Percentiles rank a stretch among this genome's conserved stretches.
Conservation (phyloP, 164 flowering plant genomes). For the Warburgia ugandensis region DNA sequence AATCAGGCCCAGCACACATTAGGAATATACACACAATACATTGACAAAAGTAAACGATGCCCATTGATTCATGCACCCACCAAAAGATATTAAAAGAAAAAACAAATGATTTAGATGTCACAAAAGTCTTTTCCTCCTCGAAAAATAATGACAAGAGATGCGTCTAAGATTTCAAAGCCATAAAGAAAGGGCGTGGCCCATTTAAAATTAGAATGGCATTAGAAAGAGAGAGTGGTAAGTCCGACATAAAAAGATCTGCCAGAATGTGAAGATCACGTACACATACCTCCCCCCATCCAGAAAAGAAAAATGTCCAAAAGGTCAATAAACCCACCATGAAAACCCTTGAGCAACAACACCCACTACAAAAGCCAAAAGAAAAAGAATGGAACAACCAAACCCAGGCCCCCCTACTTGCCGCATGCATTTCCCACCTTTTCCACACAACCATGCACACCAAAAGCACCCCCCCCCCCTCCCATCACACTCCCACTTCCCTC, state of each 20-base stretch:
- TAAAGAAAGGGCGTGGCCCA: background rate
- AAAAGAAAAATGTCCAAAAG: constrained; percentile 1
- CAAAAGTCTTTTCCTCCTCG: background rate
- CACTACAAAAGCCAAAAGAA: constrained; percentile 2
- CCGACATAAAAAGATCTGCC: constrained; percentile 3
- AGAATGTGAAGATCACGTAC: constrained; percentile 5
- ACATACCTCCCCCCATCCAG: constrained; percentile 4
- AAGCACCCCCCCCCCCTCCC: background rate
- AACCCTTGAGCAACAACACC: background rate
- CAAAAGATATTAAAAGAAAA: background rate
- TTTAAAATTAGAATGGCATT: background rate
- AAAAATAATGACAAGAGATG: background rate
- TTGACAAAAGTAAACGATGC: background rate
- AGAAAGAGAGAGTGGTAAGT: constrained; percentile 1
- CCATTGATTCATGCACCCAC: constrained; percentile 2
- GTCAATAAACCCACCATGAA: background rate
- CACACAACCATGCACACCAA: background rate
- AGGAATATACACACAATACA: background rate
- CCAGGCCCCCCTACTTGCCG: background rate
- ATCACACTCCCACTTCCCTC: too few species aligned
- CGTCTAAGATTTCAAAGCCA: constrained; percentile 2
- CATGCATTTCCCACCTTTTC: background rate
- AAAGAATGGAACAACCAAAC: background rate
- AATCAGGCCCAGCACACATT: background rate
- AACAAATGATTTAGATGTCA: background rate